Evolutionary conservation across 176 grass and related monocot genomes (phyloP).

Genomic region (Oryza officinalis): DNA sequence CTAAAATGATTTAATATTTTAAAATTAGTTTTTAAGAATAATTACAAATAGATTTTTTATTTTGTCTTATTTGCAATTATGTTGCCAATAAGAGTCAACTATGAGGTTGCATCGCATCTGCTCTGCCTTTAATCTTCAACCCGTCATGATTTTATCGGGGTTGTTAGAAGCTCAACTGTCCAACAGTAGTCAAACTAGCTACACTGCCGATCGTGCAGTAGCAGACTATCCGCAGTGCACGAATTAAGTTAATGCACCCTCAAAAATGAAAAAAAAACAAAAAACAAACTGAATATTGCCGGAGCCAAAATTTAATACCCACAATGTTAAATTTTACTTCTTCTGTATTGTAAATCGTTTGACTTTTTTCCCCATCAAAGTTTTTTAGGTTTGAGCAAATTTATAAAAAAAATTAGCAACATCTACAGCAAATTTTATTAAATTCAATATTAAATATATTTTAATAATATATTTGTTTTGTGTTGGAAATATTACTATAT

Average conservation of each 20-base stretch:
- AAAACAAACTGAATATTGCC: neutral
- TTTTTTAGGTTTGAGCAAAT: too few species aligned
- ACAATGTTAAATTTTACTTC: too few species aligned
- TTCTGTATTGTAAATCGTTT: too few species aligned
- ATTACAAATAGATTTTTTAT: neutral
- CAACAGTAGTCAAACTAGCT: constrained; percentile 10
- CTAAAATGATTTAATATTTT: neutral
- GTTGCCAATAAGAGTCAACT: neutral
- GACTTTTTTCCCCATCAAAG: too few species aligned
- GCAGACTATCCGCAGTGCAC: neutral
- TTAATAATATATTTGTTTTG: too few species aligned
- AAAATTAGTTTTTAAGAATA: neutral
- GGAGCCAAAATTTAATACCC: neutral
- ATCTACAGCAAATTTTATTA: too few species aligned
- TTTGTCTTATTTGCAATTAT: neutral
- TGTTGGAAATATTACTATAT: too few species aligned
- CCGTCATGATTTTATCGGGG: constrained; percentile 4
- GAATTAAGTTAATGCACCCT: neutral
- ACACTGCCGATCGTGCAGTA: neutral
- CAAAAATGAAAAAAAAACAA: neutral
- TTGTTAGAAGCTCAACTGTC: neutral
- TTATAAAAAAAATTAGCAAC: too few species aligned
- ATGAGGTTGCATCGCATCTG: neutral
- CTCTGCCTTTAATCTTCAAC: constrained; percentile 1
- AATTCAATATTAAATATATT: too few species aligned